Evolutionary conservation across 306 rosid species (phyloP).

Genomic region (Sechiopsis laciniata): DNA sequence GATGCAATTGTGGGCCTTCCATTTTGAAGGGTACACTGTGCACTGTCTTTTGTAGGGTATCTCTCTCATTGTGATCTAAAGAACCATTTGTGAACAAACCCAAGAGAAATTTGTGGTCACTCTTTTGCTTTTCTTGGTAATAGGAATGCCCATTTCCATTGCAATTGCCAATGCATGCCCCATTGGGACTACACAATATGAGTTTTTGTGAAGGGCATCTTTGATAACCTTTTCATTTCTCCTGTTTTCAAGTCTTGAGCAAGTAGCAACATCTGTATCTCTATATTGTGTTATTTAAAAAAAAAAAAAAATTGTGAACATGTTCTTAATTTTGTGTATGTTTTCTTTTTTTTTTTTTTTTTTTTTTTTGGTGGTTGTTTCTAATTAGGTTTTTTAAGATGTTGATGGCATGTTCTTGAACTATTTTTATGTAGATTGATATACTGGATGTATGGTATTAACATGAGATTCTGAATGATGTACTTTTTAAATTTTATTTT

Average conservation of each 20-base stretch:
- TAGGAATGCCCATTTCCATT: slow-evolving; percentile 5
- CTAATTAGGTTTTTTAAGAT: background rate
- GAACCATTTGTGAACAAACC: slow-evolving; percentile 18
- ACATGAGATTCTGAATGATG: no score
- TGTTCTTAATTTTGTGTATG: background rate
- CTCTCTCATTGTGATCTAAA: slow-evolving; percentile 22
- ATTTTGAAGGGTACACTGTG: slow-evolving; percentile 49
- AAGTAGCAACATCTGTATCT: slow-evolving; percentile 1
- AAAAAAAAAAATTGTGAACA: background rate
- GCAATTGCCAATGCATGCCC: slow-evolving; percentile 9
- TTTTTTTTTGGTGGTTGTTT: slow-evolving; percentile 4
- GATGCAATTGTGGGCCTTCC: slow-evolving; percentile 36
- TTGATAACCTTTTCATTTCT: slow-evolving; percentile 3
- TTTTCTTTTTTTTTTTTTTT: background rate
- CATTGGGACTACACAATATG: slow-evolving; percentile 20
- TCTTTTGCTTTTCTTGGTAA: slow-evolving; percentile 18
- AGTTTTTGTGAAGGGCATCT: slow-evolving; percentile 20
- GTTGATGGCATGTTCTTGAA: no score
- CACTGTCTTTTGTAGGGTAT: slow-evolving; percentile 26
- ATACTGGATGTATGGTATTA: no score
- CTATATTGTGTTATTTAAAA: background rate
- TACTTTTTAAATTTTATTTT: no score
- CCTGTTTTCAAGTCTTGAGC: background rate
- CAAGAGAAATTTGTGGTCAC: slow-evolving; percentile 35
- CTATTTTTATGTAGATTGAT: no score